phyloP scores from a whole-genome alignment of 2,329 filamentous ascomycete genomes.

The Dothistroma pini region DNA sequence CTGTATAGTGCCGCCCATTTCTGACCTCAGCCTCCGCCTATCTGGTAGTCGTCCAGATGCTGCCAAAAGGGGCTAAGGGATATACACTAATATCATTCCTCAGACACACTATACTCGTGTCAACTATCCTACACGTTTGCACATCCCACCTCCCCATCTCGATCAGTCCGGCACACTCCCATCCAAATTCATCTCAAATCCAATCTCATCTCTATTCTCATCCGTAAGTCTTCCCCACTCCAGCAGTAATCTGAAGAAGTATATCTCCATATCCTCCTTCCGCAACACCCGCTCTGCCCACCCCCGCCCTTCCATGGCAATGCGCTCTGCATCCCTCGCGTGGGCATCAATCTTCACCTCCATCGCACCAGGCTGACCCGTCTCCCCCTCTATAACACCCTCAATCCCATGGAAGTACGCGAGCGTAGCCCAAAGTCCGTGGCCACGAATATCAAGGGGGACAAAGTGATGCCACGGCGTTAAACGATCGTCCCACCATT shows the following conservation, averaged over 20 bases:
- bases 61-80: too few relatives aligned
- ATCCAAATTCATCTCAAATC: conserved; percentile 11
- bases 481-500: conserved; percentile 75
- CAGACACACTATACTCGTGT: too few relatives aligned
- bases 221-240: conserved; percentile 51
- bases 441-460: conserved; percentile 68
- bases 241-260: conserved; percentile 15
- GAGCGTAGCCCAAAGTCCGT: conserved; percentile 69
- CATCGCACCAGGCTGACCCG: conserved; percentile 35
- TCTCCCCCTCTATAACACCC: conserved; percentile 42
- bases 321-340: conserved; percentile 52
- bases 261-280: conserved; percentile 18
- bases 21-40: too few relatives aligned
- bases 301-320: conserved; percentile 49
- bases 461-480: conserved; percentile 78
- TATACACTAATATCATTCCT: too few relatives aligned
- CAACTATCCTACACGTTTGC: too few relatives aligned
- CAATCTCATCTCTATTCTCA: conserved; percentile 50
- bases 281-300: conserved; percentile 16
- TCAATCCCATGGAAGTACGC: conserved; percentile 67
- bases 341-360: conserved; percentile 45
- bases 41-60: too few relatives aligned
- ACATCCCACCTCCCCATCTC: neutral
- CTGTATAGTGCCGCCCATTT: too few relatives aligned
- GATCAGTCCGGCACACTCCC: neutral